Conservation (phyloP, 75 land plant species). For the Cunninghamia lanceolata region DNA sequence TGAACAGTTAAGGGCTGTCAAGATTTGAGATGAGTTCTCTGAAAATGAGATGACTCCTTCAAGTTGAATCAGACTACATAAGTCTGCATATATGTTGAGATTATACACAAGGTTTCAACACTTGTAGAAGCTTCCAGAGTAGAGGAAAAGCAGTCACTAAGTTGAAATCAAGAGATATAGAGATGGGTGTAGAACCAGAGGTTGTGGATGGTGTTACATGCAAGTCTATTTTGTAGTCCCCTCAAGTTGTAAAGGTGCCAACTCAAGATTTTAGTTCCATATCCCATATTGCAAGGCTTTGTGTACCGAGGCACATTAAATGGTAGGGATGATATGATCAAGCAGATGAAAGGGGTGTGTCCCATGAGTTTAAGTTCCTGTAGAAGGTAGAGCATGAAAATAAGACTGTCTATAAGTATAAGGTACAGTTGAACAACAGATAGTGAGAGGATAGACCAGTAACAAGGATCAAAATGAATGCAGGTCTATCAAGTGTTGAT, state of each 20-base stretch:
- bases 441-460: too few relatives aligned
- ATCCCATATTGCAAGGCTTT: slow-evolving; percentile 30
- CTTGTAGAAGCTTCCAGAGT: background rate
- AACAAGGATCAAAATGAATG: too few relatives aligned
- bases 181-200: background rate
- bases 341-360: slow-evolving; percentile 36
- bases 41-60: too few relatives aligned
- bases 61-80: too few relatives aligned
- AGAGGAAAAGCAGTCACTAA: background rate
- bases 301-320: slow-evolving; percentile 33
- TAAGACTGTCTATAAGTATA: too few relatives aligned
- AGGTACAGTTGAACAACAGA: too few relatives aligned
- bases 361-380: slow-evolving; percentile 36
- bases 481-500: too few relatives aligned
- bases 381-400: slow-evolving; percentile 19
- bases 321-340: slow-evolving; percentile 38
- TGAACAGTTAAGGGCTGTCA: too few relatives aligned
- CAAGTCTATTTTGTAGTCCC: slow-evolving; percentile 26
- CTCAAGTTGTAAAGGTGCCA: slow-evolving; percentile 30
- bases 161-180: background rate
- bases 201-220: slow-evolving; percentile 6
- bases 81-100: too few relatives aligned
- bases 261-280: slow-evolving; percentile 34
- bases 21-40: too few relatives aligned
- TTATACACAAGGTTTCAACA: background rate